phyloP scores from a whole-genome alignment of 2,329 filamentous ascomycete species.

The Hypocrella siamensis region DNA sequence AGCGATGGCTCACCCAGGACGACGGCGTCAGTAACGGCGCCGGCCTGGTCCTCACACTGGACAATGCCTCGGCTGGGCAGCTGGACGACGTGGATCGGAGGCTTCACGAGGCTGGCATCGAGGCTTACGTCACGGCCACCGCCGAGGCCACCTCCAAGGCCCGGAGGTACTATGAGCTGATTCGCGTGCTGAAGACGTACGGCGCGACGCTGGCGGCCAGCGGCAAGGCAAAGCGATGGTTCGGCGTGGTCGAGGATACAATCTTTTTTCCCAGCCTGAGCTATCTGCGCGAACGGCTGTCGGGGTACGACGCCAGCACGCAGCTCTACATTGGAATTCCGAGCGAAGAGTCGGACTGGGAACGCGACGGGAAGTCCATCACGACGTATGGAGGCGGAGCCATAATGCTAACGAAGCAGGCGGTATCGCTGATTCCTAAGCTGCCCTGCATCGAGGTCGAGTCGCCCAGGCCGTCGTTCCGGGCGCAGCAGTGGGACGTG shows the following conservation, averaged over 20 bases:
- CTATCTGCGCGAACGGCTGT: conserved; percentile 21
- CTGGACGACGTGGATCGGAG: conserved; percentile 13
- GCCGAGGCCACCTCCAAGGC: conserved; percentile 16
- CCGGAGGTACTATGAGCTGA: conserved; percentile 21
- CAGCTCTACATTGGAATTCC: conserved; percentile 27
- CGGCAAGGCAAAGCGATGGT: conserved; percentile 22
- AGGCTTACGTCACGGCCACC: conserved; percentile 19
- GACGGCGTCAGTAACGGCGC: conserved; percentile 25
- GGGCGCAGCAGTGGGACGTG: conserved; percentile 22
- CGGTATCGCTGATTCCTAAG: conserved; percentile 16
- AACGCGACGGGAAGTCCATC: conserved; percentile 16
- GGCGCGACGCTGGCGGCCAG: conserved; percentile 17
- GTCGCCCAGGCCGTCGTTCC: conserved; percentile 5
- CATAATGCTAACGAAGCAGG: conserved; percentile 22
- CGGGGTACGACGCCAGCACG: conserved; percentile 14
- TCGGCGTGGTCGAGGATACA: conserved; percentile 28
- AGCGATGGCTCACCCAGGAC: conserved; percentile 28
- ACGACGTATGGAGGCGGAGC: conserved; percentile 29
- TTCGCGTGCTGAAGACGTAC: conserved; percentile 16
- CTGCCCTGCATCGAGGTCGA: conserved; percentile 20
- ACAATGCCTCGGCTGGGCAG: conserved; percentile 19
- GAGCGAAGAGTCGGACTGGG: conserved; percentile 27
- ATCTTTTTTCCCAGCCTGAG: conserved; percentile 28
- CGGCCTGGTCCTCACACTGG: conserved; percentile 23
- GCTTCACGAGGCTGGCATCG: conserved; percentile 21